Conservation (phyloP, 805 yeast genomes). For the Vanderwaltozyma polyspora region DNA sequence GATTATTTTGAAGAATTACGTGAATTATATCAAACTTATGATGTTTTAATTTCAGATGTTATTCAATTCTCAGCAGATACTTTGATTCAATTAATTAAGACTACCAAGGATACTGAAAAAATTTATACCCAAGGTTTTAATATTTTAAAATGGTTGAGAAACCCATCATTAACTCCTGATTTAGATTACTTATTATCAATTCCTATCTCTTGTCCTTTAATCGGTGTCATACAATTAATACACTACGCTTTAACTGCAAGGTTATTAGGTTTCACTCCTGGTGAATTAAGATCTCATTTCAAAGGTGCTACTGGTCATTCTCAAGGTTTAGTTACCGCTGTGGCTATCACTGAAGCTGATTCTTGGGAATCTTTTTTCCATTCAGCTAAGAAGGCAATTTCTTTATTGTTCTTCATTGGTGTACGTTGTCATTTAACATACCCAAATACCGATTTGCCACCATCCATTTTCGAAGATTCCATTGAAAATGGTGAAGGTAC, state of each 20-base stretch:
- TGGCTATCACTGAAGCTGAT: constrained; percentile 73
- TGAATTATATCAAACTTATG: constrained; percentile 67
- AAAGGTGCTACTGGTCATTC: constrained; percentile 81
- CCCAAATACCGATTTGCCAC: constrained; percentile 91
- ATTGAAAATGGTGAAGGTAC: constrained; percentile 89
- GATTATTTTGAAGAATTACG: constrained; percentile 95
- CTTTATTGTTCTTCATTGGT: constrained; percentile 85
- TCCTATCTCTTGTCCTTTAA: constrained; percentile 94
- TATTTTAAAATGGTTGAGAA: constrained; percentile 74
- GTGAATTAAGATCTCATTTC: constrained; percentile 61
- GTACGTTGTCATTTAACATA: constrained; percentile 80
- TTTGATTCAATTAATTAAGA: constrained; percentile 53
- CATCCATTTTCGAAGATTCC: constrained; percentile 84
- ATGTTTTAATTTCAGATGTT: constrained; percentile 62
- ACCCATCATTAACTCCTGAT: constrained; percentile 81
- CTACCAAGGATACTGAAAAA: constrained; percentile 66
- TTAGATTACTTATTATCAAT: constrained; percentile 78
- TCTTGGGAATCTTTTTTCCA: constrained; percentile 76
- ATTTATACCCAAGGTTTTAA: constrained; percentile 91
- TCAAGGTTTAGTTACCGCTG: constrained; percentile 86
- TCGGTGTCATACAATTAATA: constrained; percentile 88
- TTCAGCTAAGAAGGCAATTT: constrained; percentile 65
- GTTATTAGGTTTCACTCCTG: constrained; percentile 79
- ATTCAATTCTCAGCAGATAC: constrained; percentile 57
- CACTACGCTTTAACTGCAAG: constrained; percentile 85